Evolutionary conservation across 495 filamentous ascomycete species (phyloP), one percentile per base, ranked within the genome.

Genomic region (Clavariopsis aquatica): DNA sequence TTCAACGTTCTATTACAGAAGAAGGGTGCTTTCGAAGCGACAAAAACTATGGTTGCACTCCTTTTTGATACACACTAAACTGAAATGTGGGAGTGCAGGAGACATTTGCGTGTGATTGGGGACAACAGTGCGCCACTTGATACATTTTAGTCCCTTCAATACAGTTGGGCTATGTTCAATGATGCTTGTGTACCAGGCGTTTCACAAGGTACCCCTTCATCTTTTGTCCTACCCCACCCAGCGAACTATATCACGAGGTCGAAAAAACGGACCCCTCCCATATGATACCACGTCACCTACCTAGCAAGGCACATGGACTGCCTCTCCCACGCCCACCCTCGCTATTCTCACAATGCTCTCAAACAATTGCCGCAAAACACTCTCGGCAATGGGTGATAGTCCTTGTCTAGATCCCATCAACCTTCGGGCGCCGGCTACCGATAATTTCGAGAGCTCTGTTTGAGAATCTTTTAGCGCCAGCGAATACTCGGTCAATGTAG

Each of bases 1-100:
- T 87, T 87, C 65, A 75, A 81, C 47, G 75, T 78, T 54, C 64
- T 87, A 10, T 72, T 85, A 0, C 72, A 75, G 29, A 81, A 78
- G 5, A 76, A 76, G 63, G 80, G 82, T 22, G 81, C 83, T 15
- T 73, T 84, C 52, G 73, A 62, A 57, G 84, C 84, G 13, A 76
- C 84, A 17, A 77, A 77, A 70, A 80, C 75, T 1, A 74, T 85
- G 19, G 80, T 84, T 9, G 79, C 76, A n/a, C 64, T 86, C 52
- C 49, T 74, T 4, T 74, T 73, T 34, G 31, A 43, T 2, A 10
- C 38, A 43, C n/a, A n/a, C n/a, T n/a, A n/a, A n/a, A n/a, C n/a
- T n/a, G n/a, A n/a, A n/a, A n/a, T n/a, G n/a, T n/a, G n/a, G n/a
- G n/a, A n/a, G n/a, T n/a, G n/a, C n/a, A n/a, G n/a, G n/a, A n/a